Percentiles rank a stretch among this genome's conserved stretches.
These are phyloP conservation scores for Brassica rapa DNA, from an alignment of 345 rosid genomes.

Conservation along the genomic window DNA sequence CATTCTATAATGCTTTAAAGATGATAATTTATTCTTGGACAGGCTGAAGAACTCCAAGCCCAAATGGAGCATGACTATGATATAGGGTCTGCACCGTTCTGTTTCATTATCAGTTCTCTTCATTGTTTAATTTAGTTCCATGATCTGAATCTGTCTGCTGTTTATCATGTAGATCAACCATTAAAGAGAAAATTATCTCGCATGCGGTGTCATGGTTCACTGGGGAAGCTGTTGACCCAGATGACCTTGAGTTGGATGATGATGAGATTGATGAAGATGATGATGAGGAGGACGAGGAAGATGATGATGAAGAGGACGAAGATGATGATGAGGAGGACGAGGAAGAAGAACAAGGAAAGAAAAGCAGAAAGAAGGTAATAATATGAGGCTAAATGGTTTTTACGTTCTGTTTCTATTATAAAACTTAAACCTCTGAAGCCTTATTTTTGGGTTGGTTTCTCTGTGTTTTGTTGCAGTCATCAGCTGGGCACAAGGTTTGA, in stretches of 20 bases:
- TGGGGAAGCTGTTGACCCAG: constrained; percentile 84
- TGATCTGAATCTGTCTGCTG: not conserved
- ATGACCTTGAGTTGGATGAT: constrained; percentile 61
- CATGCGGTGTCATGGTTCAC: constrained; percentile 98
- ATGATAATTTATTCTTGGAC: constrained; percentile 14
- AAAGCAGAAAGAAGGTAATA: constrained; percentile 17
- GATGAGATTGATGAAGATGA: constrained; percentile 44
- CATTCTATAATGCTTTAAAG: not conserved
- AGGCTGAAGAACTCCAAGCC: constrained; percentile 97
- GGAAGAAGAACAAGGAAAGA: constrained; percentile 13
- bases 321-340: constrained; percentile 66
- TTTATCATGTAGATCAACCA: constrained; percentile 61
- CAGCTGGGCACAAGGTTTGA: constrained; percentile 63
- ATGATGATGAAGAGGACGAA: constrained; percentile 51
- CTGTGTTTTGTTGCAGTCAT: constrained; percentile 45
- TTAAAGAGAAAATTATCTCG: constrained; percentile 83
- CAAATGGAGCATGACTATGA: constrained; percentile 99
- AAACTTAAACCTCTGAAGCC: constrained; percentile 6
- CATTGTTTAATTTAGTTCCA: not conserved
- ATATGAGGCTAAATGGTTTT: not conserved
- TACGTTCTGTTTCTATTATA: not conserved
- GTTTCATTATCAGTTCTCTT: not conserved
- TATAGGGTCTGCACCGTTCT: constrained; percentile 61
- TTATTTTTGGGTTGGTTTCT: constrained; percentile 17
- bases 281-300: constrained; percentile 50